Base-by-base conservation (phyloP, 1,139 yeast species). In the Blastobotrys ciferrii region DNA sequence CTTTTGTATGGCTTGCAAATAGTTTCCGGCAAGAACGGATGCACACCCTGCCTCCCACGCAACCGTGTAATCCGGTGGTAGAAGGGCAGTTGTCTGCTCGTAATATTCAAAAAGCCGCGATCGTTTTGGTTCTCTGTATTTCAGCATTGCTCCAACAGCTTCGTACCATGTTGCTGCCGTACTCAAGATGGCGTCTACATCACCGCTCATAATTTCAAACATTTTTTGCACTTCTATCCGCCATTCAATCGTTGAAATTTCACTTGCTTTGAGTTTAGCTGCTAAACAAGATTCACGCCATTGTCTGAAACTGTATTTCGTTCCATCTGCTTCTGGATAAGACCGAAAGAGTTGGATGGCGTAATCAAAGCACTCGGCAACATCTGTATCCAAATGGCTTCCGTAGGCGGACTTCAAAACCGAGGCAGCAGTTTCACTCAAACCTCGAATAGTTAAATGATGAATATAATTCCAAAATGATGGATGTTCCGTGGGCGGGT, bases 91-190 rank as follows among this genome's bases (percentile, higher is more conserved):
- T 1, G 72, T 67, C 4, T 61, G 33, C 23, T 55, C 50, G 50
- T 70, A 65, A 55, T 77, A 80, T 51, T 78, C 81, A 13, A 56
- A 55, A 2, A 77, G 53, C 23, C 77, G 62, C 20, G 72, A 68
- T 13, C 63, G 52, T 1, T 80, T 71, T 32, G 85, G 84, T 37
- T 87, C 80, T 60, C 81, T 82, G 62, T 73, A 88, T 46, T 81
- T 70, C 23, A 81, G 70, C 38, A 84, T 74, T 0, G 87, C 84
- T 42, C 80, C 72, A 42, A 80, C 73, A 15, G 82, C 74, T 60
- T 87, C 95, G 63, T 81, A 85, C 96, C 96, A 87, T 1, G 77
- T 68, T 4, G 70, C 68, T 32, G 84, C 73, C 48, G 66, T 70
- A 13, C 67, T 68, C 1, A 78, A 62, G 20, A 82, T 81, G 0